Base-by-base conservation (phyloP, 352 stramenopile genomes). In the Phytopythium aichiense region DNA sequence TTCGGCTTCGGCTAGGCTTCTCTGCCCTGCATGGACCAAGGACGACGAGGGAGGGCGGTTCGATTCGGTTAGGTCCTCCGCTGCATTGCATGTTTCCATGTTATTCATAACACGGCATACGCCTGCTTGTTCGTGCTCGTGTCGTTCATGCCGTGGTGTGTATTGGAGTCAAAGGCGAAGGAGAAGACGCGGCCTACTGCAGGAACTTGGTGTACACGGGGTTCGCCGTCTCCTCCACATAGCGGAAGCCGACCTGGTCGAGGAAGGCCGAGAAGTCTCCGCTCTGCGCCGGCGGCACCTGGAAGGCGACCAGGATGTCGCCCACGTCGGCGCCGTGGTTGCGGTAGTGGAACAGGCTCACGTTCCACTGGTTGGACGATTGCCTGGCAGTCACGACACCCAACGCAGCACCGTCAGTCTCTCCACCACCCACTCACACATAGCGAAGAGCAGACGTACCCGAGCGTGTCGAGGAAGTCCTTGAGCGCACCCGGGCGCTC, bases 251-350 rank as follows among this genome's bases (percentile, higher is more conserved):
- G 28, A 96, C 66, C 54, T 88, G 65, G 22, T 71, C 31, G 43
- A 96, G 63, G 64, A 95, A 96, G 30, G 67, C 58, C 9, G 66
- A 35, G 63, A 95, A 95, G 7, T 72, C 67, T 4, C 55, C 71
- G 35, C 87, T 68, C n/a, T 94, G 77, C 9, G 55, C 60, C 1
- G 71, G 59, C 6, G 82, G 74, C 15, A 98, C 95, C 71, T 99
- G 95, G 69, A 99, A 95, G 6, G 93, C 97, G 0, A 99, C 96
- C 9, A 99, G 76, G 30, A 99, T 96, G 48, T 96, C 86, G 38
- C 97, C 97, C 72, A 99, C 98, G 67, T 99, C 96, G 68, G 97
- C 95, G 57, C 97, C 97, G 68, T 99, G 96, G 74, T 99, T 99
- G 61, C 97, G 84, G 68, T 99, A 99, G 74, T 99, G 97, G 74